These are phyloP conservation scores for Dujonia santamariae DNA, from an alignment of 1,139 yeast species.

Conservation along the genomic window DNA sequence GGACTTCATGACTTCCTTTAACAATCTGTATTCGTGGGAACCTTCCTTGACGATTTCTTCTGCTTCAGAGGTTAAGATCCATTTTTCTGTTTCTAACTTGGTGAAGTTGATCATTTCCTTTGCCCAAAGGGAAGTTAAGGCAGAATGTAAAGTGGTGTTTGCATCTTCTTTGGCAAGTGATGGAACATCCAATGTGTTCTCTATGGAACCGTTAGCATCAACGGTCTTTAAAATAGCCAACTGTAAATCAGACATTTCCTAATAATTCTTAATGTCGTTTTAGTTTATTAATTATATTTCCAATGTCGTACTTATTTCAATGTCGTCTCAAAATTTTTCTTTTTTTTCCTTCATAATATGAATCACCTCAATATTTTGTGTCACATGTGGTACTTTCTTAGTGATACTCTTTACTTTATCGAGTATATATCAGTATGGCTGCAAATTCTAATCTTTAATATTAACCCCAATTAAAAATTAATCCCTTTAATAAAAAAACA, in stretches of 20 bases:
- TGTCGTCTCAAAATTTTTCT: neutral
- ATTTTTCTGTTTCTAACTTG: constrained; percentile 72
- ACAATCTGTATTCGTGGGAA: constrained; percentile 84
- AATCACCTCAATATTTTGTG: no score
- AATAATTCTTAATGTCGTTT: no score
- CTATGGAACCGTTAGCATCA: constrained; percentile 56
- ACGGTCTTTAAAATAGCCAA: constrained; percentile 58
- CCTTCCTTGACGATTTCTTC: constrained; percentile 74
- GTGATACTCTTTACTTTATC: no score
- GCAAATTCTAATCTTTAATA: no score
- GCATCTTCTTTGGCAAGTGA: constrained; percentile 37
- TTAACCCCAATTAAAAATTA: no score
- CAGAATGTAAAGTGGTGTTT: constrained; percentile 53
- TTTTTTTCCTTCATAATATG: no score
- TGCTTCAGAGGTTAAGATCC: constrained; percentile 81
- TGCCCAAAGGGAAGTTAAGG: constrained; percentile 82
- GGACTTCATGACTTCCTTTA: constrained; percentile 69
- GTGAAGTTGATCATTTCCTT: constrained; percentile 75
- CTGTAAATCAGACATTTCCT: constrained; percentile 54
- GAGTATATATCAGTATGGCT: no score
- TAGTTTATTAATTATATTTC: no score
- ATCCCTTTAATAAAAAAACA: no score
- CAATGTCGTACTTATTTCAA: neutral
- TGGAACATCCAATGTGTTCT: constrained; percentile 61
- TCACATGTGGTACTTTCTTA: no score